Base-by-base conservation (phyloP, 176 grass and related monocot genomes). In the Miscanthus lutarioriparius region DNA sequence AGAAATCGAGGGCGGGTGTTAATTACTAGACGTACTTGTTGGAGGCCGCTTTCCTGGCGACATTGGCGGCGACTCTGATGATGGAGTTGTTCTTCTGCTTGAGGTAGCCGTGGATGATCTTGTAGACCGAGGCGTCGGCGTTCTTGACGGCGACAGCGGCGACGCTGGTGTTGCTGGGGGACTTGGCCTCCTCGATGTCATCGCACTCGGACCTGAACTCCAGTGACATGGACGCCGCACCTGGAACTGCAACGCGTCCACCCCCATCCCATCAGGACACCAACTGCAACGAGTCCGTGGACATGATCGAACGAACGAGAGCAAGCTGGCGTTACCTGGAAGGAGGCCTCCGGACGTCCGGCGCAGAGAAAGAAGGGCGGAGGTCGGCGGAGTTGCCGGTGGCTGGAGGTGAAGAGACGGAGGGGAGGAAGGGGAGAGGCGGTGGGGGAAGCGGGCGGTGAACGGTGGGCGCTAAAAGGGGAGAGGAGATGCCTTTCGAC, bases 51-150 rank as follows among this genome's bases (percentile, higher is more conserved):
- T 83, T 92, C 44, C 82, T 83, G 30, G 88, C 86, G 58, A 90
- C 86, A 28, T 85, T 92, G 22, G 75, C 68, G 7, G 86, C 85
- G 74, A 84, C 88, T 73, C 41, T 89, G 87, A 97, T 88, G 78
- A 91, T 76, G 67, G 92, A 94, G 77, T 78, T 90, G 79, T 92
- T 97, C 83, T 89, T 89, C 83, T 92, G 88, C 84, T 97, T 97
- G 19, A 94, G 72, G 85, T 89, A 89, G n/a, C 88, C 84, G 44
- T 89, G 81, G 85, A 97, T 78, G 62, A 91, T 89, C 70, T 84
- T 88, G 85, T 87, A 89, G 32, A 91, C 72, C n/a, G 92, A 90
- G 32, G 86, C 80, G 77, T 92, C 84, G 75, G 59, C 84, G 70
- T 93, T 93, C 71, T 72, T 90, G 64, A 87, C 79, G 41, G 86